Percentiles rank a stretch among this genome's conserved stretches.
Conservation (phyloP, 306 rosid genomes). For the Erythrophleum fordii region DNA sequence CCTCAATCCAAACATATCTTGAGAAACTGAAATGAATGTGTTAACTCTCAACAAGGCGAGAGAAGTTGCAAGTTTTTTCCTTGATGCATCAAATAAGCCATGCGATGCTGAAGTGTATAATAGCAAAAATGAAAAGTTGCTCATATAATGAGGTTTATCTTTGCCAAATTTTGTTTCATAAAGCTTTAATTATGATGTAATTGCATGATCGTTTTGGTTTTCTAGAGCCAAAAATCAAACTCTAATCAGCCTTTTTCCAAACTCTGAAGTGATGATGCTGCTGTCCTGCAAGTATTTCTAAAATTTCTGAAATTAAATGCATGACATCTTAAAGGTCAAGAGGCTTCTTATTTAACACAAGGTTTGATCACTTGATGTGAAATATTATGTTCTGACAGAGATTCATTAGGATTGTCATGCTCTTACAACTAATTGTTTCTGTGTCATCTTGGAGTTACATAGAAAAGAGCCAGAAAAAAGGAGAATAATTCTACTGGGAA, state of each 20-base stretch:
- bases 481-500: no score
- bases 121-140: conserved; percentile 26
- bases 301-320: neutral
- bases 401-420: neutral
- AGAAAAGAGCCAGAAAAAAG: no score
- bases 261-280: neutral
- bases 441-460: no score
- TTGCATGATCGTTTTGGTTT: conserved; percentile 14
- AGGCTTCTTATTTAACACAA: no score
- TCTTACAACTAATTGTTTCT: no score
- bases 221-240: neutral
- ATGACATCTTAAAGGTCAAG: no score
- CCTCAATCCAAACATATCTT: neutral
- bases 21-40: conserved; percentile 2
- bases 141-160: conserved; percentile 24
- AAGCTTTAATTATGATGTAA: neutral
- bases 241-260: neutral
- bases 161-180: conserved; percentile 32
- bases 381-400: neutral
- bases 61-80: conserved; percentile 26
- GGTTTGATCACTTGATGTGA: neutral
- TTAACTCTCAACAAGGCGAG: conserved; percentile 53
- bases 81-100: conserved; percentile 31
- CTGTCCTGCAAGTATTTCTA: neutral
- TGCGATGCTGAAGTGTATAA: conserved; percentile 35